Evolutionary conservation across 257 asterid genomes (phyloP), one percentile per base, ranked within the genome.

Genomic region (Cinchona pubescens): DNA sequence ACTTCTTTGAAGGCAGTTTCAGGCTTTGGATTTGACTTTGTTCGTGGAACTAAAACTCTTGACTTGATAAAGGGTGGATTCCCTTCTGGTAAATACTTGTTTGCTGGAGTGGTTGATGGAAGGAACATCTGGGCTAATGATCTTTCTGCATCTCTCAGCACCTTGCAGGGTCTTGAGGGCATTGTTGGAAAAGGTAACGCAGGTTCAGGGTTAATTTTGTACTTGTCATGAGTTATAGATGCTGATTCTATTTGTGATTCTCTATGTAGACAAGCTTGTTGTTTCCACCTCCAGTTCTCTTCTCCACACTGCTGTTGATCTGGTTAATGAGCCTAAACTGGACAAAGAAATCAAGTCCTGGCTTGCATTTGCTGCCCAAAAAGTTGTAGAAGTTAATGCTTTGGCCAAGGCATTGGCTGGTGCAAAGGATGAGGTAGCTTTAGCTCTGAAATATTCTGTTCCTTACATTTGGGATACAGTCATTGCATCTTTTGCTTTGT

Each of bases 41-140:
- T 92, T 76, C 97, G 99, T 80, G 98, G 99, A 77, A 59, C 86
- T 46, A 75, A 86, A 83, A 88, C 97, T 69, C 82, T 92, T 72
- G 98, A 94, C 70, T 81, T 92, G 86, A 88, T 94, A 79, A 92
- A 88, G 90, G 79, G 85, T 74, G 89, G 91, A 56, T 89, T 94
- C 73, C 99, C 99, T 25, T 75, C 97, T 14, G 98, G 96, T 78
- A 94, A 94, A 68, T 90, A 87, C 89, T 88, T 94, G 65, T 92
- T 92, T 80, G 99, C 99, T 40, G 99, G 98, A 77, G 90, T 92
- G 69, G 99, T 94, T 83, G 99, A 94, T 55, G 99, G 99, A 78
- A 94, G 99, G 87, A 94, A 94, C 86, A 89, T 94, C 74, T 94
- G 99, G 99, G 99, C 99, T 71, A 94, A 94, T 83, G 96, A 94